These are phyloP conservation scores for Calvatia gigantea DNA, from an alignment of 768 basidiomycete species.

Conservation along the genomic window DNA sequence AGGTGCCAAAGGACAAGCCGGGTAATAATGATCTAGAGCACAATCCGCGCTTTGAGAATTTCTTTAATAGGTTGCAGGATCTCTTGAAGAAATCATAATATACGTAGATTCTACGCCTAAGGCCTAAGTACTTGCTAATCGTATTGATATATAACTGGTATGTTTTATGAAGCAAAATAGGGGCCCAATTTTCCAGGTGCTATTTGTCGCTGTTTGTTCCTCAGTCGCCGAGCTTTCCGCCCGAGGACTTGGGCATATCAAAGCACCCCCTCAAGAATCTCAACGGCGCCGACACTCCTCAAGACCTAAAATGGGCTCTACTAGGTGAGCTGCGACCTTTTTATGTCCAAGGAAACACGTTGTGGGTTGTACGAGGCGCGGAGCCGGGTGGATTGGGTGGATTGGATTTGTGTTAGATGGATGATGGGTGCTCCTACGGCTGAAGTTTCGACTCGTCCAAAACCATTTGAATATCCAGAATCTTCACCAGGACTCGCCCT, in stretches of 20 bases:
- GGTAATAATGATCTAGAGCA: background rate
- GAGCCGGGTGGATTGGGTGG: conserved; percentile 44
- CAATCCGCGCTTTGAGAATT: background rate
- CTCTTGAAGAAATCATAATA: background rate
- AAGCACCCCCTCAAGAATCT: conserved; percentile 36
- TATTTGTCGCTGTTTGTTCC: conserved; percentile 10
- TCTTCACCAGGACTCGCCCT: background rate
- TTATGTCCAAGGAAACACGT: conserved; percentile 18
- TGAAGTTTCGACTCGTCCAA: background rate
- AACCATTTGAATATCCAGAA: conserved; percentile 5
- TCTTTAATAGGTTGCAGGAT: background rate
- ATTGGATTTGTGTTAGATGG: conserved; percentile 21
- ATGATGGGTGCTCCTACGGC: conserved; percentile 21
- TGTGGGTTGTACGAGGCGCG: conserved; percentile 13
- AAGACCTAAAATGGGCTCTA: conserved; percentile 72
- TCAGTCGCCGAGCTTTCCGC: background rate
- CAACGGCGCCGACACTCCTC: conserved; percentile 44
- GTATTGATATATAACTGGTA: background rate
- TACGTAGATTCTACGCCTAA: background rate
- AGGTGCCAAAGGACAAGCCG: background rate
- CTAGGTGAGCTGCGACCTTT: conserved; percentile 55
- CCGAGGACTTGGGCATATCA: conserved; percentile 12
- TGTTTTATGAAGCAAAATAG: background rate
- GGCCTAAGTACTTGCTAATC: background rate
- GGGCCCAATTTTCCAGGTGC: background rate